A percentile compares a stretch with the other conserved stretches of the same genome.
These are phyloP conservation scores for Theobroma cacao DNA, from an alignment of 345 rosid genomes.

Conservation along the genomic window DNA sequence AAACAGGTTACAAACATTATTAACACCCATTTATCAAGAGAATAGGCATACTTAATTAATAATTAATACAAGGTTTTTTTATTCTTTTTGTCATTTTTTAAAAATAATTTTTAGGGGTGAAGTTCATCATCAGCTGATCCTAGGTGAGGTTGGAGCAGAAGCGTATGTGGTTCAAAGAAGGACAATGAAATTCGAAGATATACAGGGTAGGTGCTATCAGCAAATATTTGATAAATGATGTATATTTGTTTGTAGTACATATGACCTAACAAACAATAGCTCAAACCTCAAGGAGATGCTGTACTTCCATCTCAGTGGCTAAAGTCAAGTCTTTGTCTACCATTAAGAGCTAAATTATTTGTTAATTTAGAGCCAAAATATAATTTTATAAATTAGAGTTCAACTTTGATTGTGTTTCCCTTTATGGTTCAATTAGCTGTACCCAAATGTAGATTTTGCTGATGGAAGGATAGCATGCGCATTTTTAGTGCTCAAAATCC, in stretches of 20 bases:
- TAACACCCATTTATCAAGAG: too few relatives aligned
- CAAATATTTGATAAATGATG: background rate
- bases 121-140: too few relatives aligned
- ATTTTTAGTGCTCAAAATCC: background rate
- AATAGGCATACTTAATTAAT: too few relatives aligned
- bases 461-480: background rate
- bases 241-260: background rate
- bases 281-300: background rate
- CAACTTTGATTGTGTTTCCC: background rate
- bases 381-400: background rate
- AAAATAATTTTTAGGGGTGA: too few relatives aligned
- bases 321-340: slow-evolving; percentile 5
- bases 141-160: too few relatives aligned
- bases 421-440: slow-evolving; percentile 13
- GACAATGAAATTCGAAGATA: too few relatives aligned
- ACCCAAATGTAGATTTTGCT: slow-evolving; percentile 6
- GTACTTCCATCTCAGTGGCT: background rate
- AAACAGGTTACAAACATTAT: too few relatives aligned
- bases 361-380: background rate
- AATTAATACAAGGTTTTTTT: too few relatives aligned
- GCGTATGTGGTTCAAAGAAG: too few relatives aligned
- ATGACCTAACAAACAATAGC: background rate
- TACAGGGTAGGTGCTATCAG: too few relatives aligned
- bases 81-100: too few relatives aligned
- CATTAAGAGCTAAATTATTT: slow-evolving; percentile 6